Percentiles rank a stretch among this genome's conserved stretches.
Evolutionary conservation across 768 basidiomycete species (phyloP).

Genomic region (Lactarius vividus): DNA sequence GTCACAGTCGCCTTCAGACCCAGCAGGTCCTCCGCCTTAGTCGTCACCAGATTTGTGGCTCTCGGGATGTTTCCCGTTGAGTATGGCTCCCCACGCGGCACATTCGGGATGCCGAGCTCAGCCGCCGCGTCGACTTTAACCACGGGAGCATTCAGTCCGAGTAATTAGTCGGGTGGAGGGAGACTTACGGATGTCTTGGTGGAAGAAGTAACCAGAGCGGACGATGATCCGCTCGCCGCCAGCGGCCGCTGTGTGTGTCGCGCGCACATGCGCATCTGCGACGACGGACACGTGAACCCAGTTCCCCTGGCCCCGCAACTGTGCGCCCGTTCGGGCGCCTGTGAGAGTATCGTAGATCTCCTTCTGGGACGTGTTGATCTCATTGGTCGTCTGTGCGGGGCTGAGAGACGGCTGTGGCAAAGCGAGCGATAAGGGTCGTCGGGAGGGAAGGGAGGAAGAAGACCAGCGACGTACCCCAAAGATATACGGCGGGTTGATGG

Average conservation of each 20-base stretch:
- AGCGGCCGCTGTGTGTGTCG: not conserved
- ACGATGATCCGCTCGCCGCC: slow-evolving; percentile 21
- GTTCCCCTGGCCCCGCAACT: not conserved
- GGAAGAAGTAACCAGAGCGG: slow-evolving; percentile 12
- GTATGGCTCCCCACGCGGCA: slow-evolving; percentile 15
- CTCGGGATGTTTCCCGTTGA: not conserved
- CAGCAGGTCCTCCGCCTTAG: slow-evolving; percentile 11
- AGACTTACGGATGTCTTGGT: slow-evolving; percentile 16
- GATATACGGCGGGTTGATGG: slow-evolving; percentile 52
- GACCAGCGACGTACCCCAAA: slow-evolving; percentile 9
- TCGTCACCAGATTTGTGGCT: not conserved
- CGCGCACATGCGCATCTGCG: slow-evolving; percentile 20
- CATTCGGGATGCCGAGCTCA: slow-evolving; percentile 14
- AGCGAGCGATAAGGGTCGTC: no score
- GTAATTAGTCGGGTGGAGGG: not conserved
- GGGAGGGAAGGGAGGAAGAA: not conserved
- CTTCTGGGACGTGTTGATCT: slow-evolving; percentile 23
- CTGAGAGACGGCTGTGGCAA: slow-evolving; percentile 34
- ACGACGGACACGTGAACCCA: slow-evolving; percentile 14
- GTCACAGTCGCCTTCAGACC: slow-evolving; percentile 1
- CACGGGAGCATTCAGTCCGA: not conserved
- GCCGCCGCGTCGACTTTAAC: slow-evolving; percentile 13
- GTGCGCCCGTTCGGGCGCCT: slow-evolving; percentile 3
- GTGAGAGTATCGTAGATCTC: slow-evolving; percentile 17
- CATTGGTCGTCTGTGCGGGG: slow-evolving; percentile 12